Percentiles rank a stretch among this genome's conserved stretches.
These are phyloP conservation scores for Babesia ovis DNA, from an alignment of 169 alveolate species.

Conservation along the genomic window DNA sequence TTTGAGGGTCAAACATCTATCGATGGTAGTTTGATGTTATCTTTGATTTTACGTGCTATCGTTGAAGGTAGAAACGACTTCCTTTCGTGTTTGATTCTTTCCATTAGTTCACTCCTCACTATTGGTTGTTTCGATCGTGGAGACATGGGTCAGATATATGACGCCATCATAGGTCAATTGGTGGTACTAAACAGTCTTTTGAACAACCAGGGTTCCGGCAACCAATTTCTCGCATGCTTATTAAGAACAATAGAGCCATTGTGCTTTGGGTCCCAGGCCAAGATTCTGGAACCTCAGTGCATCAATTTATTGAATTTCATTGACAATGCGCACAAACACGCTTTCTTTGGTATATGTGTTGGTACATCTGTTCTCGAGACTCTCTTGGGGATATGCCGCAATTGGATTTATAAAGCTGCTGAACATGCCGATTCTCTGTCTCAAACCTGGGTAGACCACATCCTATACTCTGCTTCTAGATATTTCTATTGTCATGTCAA, in stretches of 20 bases:
- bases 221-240: conserved; percentile 38
- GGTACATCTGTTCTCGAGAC: conserved; percentile 56
- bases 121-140: conserved; percentile 38
- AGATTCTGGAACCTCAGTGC: conserved; percentile 20
- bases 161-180: conserved; percentile 45
- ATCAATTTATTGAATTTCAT: conserved; percentile 1
- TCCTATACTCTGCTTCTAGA: conserved; percentile 27
- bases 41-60: conserved; percentile 21
- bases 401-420: conserved; percentile 46
- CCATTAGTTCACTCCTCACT: conserved; percentile 35
- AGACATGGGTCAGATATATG: conserved; percentile 51
- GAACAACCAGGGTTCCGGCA: conserved; percentile 47
- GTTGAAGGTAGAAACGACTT: conserved; percentile 10
- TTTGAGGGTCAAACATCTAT: conserved; percentile 11
- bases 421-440: conserved; percentile 9
- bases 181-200: conserved; percentile 44
- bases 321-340: conserved; percentile 5
- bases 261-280: conserved; percentile 30
- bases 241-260: conserved; percentile 51
- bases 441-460: conserved; percentile 40
- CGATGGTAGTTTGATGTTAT: conserved; percentile 13
- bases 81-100: conserved; percentile 30
- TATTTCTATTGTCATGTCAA: conserved; percentile 2
- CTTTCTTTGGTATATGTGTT: conserved; percentile 49
- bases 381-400: conserved; percentile 45